Percentiles rank a stretch among this genome's conserved stretches.
Conservation (phyloP, 192 early-diverging fungal genomes). For the Coemansia sp. region DNA sequence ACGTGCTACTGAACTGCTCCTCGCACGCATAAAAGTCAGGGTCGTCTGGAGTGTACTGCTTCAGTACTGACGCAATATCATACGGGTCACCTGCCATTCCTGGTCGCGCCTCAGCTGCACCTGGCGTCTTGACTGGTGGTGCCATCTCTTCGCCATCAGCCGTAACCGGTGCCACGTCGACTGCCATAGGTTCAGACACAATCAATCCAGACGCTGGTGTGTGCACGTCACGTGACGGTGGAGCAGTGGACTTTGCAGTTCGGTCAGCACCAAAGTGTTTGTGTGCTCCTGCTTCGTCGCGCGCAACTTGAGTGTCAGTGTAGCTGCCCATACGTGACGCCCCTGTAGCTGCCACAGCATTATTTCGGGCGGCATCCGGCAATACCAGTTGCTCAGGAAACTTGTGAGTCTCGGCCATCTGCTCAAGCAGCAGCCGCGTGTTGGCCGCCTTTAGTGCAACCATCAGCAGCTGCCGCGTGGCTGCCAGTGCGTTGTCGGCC, state of each 20-base stretch:
- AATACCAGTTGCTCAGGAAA: conserved; percentile 40
- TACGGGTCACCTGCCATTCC: conserved; percentile 9
- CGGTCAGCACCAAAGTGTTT: not conserved
- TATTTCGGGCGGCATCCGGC: conserved; percentile 18
- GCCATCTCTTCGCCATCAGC: not conserved
- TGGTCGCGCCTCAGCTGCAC: not conserved
- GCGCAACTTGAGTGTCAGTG: conserved; percentile 17
- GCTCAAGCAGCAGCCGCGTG: conserved; percentile 50
- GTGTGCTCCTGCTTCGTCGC: conserved; percentile 14
- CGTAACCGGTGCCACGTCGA: not conserved
- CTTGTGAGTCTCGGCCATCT: conserved; percentile 48
- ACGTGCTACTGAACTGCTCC: conserved; percentile 36
- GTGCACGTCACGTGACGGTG: not conserved
- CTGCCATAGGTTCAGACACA: not conserved
- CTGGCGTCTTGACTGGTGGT: not conserved
- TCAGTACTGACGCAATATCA: conserved; percentile 45
- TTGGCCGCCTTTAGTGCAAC: conserved; percentile 49
- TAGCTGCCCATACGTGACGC: conserved; percentile 13
- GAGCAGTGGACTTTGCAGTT: not conserved
- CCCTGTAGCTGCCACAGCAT: not conserved
- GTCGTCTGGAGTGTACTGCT: conserved; percentile 34
- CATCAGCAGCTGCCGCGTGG: conserved; percentile 49
- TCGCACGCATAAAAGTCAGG: conserved; percentile 39
- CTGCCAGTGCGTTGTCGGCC: conserved; percentile 46
- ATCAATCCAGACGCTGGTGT: not conserved